Percentiles rank a stretch among this genome's conserved stretches.
phyloP scores from a whole-genome alignment of 352 stramenopile genomes.

The Phytophthora citrophthora region DNA sequence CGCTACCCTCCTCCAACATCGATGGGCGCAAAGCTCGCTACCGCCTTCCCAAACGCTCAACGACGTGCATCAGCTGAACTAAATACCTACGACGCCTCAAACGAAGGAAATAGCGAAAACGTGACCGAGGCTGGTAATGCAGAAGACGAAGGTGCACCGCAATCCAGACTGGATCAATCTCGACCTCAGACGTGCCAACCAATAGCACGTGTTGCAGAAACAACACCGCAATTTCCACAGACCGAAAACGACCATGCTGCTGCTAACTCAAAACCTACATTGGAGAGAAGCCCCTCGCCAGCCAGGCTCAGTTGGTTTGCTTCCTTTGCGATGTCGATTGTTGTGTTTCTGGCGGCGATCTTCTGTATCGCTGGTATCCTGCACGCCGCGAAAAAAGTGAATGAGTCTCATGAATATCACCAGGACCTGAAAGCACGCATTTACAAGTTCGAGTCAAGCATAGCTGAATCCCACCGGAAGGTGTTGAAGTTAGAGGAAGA shows the following conservation, averaged over 20 bases:
- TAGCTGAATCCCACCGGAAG: constrained; percentile 69
- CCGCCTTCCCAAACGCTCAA: constrained; percentile 8
- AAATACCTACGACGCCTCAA: neutral
- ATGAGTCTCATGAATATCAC: constrained; percentile 72
- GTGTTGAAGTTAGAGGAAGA: constrained; percentile 73
- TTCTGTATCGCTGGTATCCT: constrained; percentile 66
- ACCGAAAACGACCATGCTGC: neutral
- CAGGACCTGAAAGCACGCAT: constrained; percentile 62
- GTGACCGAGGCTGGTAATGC: neutral
- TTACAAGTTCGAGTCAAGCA: constrained; percentile 63
- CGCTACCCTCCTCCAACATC: constrained; percentile 28
- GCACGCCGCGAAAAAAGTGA: constrained; percentile 52
- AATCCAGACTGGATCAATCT: neutral
- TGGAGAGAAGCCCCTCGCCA: constrained; percentile 1
- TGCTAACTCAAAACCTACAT: neutral
- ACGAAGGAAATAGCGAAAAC: neutral
- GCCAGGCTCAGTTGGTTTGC: constrained; percentile 23
- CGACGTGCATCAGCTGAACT: neutral
- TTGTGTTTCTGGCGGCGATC: constrained; percentile 46
- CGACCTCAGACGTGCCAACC: neutral
- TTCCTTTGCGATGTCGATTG: constrained; percentile 42
- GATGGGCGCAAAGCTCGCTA: constrained; percentile 33
- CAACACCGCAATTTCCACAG: neutral
- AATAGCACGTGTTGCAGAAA: constrained; percentile 4
- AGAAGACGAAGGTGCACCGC: neutral